phyloP scores from a whole-genome alignment of 345 rosid genomes.

The Bruguiera sexangula region DNA sequence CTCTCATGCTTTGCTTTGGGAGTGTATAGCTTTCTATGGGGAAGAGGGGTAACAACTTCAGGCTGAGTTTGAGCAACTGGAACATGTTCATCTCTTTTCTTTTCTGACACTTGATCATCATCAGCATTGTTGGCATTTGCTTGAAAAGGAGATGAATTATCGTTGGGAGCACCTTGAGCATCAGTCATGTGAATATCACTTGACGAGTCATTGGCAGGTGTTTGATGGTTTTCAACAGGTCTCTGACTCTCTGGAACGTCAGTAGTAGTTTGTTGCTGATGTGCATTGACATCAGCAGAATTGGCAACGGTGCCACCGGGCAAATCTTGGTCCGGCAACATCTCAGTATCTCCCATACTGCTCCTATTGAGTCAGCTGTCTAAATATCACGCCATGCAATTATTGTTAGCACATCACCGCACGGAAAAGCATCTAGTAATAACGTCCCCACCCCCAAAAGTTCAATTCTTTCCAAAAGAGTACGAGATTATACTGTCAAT shows the following conservation, averaged over 20 bases:
- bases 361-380: neutral
- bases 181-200: conserved; percentile 42
- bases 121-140: conserved; percentile 7
- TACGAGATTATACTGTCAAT: too few species aligned
- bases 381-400: too few species aligned
- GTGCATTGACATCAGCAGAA: conserved; percentile 29
- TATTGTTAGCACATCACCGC: too few species aligned
- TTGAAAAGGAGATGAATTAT: conserved; percentile 12
- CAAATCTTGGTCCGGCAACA: conserved; percentile 32
- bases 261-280: conserved; percentile 24
- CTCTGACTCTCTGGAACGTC: conserved; percentile 13
- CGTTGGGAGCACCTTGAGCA: conserved; percentile 18
- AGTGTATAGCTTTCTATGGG: conserved; percentile 22
- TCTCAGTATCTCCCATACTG: conserved; percentile 51
- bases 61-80: conserved; percentile 8
- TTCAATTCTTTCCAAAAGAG: too few species aligned
- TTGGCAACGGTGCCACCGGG: conserved; percentile 24
- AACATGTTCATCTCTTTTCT: conserved; percentile 21
- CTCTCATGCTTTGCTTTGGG: conserved; percentile 33
- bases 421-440: too few species aligned
- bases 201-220: conserved; percentile 14
- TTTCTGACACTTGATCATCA: conserved; percentile 19
- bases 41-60: conserved; percentile 17
- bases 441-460: too few species aligned
- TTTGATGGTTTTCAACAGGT: conserved; percentile 20